These are phyloP conservation scores for Eremomyces bilateralis DNA, from an alignment of 495 filamentous ascomycete species.

Conservation along the genomic window DNA sequence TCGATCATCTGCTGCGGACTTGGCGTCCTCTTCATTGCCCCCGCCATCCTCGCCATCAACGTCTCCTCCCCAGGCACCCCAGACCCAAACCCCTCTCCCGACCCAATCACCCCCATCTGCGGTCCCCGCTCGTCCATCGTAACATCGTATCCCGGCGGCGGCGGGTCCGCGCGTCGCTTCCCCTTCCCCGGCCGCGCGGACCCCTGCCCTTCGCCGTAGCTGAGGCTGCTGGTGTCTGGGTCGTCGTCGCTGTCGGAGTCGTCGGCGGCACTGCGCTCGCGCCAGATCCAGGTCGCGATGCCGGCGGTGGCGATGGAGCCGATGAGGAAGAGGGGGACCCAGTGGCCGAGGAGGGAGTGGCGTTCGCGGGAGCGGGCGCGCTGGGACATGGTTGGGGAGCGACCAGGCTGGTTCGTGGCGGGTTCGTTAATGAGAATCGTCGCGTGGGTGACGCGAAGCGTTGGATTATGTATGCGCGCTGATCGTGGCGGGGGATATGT, in stretches of 20 bases:
- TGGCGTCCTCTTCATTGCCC: constrained; percentile 65
- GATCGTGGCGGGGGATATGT: too few relatives aligned
- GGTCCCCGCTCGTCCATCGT: neutral
- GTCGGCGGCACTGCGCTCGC: constrained; percentile 54
- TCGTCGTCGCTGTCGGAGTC: constrained; percentile 26
- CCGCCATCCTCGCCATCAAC: constrained; percentile 56
- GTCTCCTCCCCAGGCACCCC: constrained; percentile 26
- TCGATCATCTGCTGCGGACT: constrained; percentile 79
- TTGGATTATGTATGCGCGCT: too few relatives aligned
- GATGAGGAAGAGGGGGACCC: constrained; percentile 12
- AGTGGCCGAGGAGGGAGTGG: constrained; percentile 56
- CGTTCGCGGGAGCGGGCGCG: constrained; percentile 35
- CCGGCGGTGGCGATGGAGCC: constrained; percentile 31
- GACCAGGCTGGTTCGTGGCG: too few relatives aligned
- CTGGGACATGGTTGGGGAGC: constrained; percentile 49
- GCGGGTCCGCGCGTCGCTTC: neutral
- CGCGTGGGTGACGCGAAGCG: too few relatives aligned
- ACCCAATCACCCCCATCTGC: neutral
- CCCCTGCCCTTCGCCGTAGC: constrained; percentile 13
- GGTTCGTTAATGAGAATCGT: too few relatives aligned
- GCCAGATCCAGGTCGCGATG: constrained; percentile 81
- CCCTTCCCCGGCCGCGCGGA: neutral
- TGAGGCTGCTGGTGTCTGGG: constrained; percentile 11
- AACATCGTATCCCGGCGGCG: neutral
- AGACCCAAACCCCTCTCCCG: neutral